phyloP scores from a whole-genome alignment of 345 rosid genomes.

The Salix arbutifolia region DNA sequence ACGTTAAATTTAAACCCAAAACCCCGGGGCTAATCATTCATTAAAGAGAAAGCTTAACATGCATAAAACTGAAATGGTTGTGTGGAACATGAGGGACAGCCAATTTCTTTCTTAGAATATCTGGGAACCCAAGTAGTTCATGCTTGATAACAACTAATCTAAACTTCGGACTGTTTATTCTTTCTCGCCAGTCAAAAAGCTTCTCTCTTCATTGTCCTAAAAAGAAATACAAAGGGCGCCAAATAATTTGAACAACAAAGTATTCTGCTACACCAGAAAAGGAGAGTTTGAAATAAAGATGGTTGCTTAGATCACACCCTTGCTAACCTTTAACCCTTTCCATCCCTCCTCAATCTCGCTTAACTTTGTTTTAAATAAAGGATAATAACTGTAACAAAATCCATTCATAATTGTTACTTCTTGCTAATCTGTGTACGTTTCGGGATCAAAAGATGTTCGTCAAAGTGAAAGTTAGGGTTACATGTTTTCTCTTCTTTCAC shows the following conservation, averaged over 20 bases:
- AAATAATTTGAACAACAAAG: conserved; percentile 45
- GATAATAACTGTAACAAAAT: conserved; percentile 27
- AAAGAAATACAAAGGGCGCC: conserved; percentile 50
- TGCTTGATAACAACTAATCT: conserved; percentile 17
- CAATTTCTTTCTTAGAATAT: not conserved
- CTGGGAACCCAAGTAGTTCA: not conserved
- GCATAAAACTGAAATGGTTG: not conserved
- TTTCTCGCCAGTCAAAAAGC: conserved; percentile 53
- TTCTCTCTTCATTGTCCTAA: conserved; percentile 47
- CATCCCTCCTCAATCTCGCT: conserved; percentile 15
- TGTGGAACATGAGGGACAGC: not conserved
- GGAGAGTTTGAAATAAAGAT: conserved; percentile 41
- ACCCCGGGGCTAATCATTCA: not conserved
- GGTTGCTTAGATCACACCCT: conserved; percentile 38
- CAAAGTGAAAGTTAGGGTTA: conserved; percentile 32
- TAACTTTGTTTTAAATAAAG: conserved; percentile 14
- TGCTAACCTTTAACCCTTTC: conserved; percentile 1
- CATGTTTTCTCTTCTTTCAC: conserved; percentile 40
- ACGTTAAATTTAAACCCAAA: not conserved
- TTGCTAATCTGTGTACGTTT: conserved; percentile 15
- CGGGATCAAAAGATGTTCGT: conserved; percentile 19
- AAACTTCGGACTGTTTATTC: conserved; percentile 28
- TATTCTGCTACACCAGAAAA: conserved; percentile 36
- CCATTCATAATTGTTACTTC: conserved; percentile 14
- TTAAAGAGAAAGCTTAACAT: not conserved